Conservation (phyloP, 2,329 filamentous ascomycete genomes). For the Claviceps sp. region DNA sequence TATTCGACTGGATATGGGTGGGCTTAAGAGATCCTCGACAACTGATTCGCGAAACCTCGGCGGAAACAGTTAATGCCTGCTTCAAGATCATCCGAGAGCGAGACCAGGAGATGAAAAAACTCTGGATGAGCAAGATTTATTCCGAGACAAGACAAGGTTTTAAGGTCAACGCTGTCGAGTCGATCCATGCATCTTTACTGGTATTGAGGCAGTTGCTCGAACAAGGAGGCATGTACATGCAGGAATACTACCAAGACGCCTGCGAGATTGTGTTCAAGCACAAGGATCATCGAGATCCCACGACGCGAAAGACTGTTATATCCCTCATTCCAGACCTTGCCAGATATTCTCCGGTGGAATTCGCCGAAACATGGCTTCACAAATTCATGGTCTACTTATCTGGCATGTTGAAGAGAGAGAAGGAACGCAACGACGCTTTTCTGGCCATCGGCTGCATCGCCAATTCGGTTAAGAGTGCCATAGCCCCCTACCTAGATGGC, state of each 20-base stretch:
- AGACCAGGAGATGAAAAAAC: slow-evolving; percentile 73
- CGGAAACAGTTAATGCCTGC: slow-evolving; percentile 85
- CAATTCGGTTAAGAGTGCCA: slow-evolving; percentile 88
- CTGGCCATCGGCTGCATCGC: slow-evolving; percentile 92
- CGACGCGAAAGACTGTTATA: slow-evolving; percentile 81
- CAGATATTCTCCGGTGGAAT: slow-evolving; percentile 82
- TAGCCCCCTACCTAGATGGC: slow-evolving; percentile 87
- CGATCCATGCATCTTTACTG: slow-evolving; percentile 84
- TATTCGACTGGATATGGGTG: slow-evolving; percentile 94
- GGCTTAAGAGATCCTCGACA: slow-evolving; percentile 81
- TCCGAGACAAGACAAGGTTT: slow-evolving; percentile 72
- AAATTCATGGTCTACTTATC: slow-evolving; percentile 96
- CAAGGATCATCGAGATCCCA: slow-evolving; percentile 81
- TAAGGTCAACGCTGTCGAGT: slow-evolving; percentile 68
- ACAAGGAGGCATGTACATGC: slow-evolving; percentile 98
- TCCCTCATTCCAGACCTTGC: slow-evolving; percentile 85
- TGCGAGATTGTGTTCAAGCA: slow-evolving; percentile 88
- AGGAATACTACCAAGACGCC: slow-evolving; percentile 79
- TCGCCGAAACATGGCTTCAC: slow-evolving; percentile 76
- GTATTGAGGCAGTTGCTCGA: slow-evolving; percentile 86
- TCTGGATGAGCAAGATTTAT: slow-evolving; percentile 86
- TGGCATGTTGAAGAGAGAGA: slow-evolving; percentile 85
- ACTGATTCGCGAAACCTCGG: slow-evolving; percentile 81
- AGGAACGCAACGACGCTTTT: slow-evolving; percentile 88
- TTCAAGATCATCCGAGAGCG: slow-evolving; percentile 92